Base-by-base conservation (phyloP, 208 protist genomes). In the Plasmodiophora brassicae region DNA sequence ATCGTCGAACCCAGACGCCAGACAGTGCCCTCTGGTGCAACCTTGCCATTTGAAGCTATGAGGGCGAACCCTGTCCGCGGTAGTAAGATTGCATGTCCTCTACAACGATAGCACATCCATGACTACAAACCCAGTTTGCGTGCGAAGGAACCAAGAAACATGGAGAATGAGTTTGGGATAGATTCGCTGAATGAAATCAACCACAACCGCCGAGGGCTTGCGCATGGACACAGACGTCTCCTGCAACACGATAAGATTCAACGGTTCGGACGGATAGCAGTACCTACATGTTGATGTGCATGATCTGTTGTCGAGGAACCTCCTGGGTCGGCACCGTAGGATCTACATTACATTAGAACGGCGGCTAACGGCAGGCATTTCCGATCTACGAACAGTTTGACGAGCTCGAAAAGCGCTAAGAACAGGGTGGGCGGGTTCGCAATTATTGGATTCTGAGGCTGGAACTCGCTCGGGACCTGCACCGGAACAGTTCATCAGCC, bases 371-470 rank as follows among this genome's bases (percentile, higher is more conserved):
- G n/a, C n/a, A n/a, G n/a, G n/a, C n/a, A n/a, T n/a, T n/a, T n/a
- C n/a, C n/a, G n/a, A n/a, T n/a, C n/a, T n/a, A n/a, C n/a, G n/a
- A n/a, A n/a, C n/a, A n/a, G n/a, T n/a, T n/a, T n/a, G n/a, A n/a
- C n/a, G n/a, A n/a, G n/a, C n/a, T n/a, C n/a, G n/a, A n/a, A n/a
- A 5, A 86, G 20, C 1, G 84, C 84, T 38, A 90, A 50, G 25
- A 90, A 88, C 0, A 90, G 22, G 36, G 88, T 89, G 8, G 88
- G 88, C 32, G 88, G 88, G 39, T 90, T 90, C 0, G 88, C 85
- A 10, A 87, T 60, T 0, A 45, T 1, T 22, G 53, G 46, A 85
- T 71, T 1, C 44, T 90, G 88, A 1, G 32, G 0, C 28, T 85
- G 1, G 85, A 90, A 90, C 44, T 88, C 1, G 1, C 0, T 0